Conservation (phyloP, 352 stramenopile genomes). For the Phytophthora rubi region DNA sequence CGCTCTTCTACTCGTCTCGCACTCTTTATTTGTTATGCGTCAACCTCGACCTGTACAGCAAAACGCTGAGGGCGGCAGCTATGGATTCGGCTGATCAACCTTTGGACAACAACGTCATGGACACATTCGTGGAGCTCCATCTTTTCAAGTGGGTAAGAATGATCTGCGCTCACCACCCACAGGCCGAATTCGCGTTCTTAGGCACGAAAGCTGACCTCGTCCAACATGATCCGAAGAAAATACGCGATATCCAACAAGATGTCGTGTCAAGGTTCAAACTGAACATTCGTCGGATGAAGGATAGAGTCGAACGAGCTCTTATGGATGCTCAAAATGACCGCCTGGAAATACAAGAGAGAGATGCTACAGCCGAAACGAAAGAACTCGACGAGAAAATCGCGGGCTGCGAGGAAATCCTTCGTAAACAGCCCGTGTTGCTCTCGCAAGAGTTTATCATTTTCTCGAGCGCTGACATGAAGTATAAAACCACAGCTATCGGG, state of each 20-base stretch:
- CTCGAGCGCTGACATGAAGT: slow-evolving; percentile 1
- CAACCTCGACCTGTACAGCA: not conserved
- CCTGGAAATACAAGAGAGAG: not conserved
- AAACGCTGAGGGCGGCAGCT: not conserved
- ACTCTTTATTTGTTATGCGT: not conserved
- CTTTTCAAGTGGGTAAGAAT: slow-evolving; percentile 12
- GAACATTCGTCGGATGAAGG: not conserved
- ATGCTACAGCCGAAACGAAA: not conserved
- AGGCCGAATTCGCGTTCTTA: slow-evolving; percentile 14
- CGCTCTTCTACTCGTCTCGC: not conserved
- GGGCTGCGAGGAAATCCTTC: not conserved
- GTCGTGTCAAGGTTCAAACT: not conserved
- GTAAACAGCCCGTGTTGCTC: not conserved
- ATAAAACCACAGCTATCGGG: not conserved
- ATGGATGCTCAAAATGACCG: not conserved
- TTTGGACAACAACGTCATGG: slow-evolving; percentile 2
- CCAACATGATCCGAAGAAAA: not conserved
- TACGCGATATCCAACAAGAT: not conserved
- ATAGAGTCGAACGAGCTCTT: not conserved
- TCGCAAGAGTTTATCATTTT: not conserved
- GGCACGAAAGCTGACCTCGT: slow-evolving; percentile 8
- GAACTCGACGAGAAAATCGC: slow-evolving; percentile 1
- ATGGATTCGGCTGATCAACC: not conserved
- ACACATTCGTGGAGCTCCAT: slow-evolving; percentile 17
- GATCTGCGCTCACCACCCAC: slow-evolving; percentile 13